Evolutionary conservation across 1,284 basidiomycete genomes (phyloP), one percentile per base, ranked within the genome.

Genomic region (Acaromyces ingoldii): DNA sequence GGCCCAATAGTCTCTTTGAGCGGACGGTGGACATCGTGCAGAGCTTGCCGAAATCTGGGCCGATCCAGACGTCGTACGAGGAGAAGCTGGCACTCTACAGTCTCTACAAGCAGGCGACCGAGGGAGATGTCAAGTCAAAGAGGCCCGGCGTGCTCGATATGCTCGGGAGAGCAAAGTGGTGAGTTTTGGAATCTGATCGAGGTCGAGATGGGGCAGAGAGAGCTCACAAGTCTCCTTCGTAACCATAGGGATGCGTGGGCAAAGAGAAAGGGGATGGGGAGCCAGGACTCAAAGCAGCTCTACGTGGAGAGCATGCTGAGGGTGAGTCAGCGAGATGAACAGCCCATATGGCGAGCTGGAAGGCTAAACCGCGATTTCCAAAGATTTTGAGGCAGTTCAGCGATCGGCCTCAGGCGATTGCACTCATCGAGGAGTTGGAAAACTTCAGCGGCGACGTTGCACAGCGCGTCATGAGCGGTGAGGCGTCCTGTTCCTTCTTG

Each of bases 21-120:
- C 84, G 91, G 43, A 91, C 91, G 1, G 91, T 96, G 9, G 87
- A 92, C 77, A 92, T 96, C 59, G 87, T 95, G 2, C 92, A 96
- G 72, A 66, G 58, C 56, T 79, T 97, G 19, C 91, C 93, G 1
- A 93, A 93, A 79, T 88, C 86, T 9, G 91, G 93, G 0, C 90
- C 91, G 36, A 92, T 96, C 62, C 91, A 96, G 77, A 96, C 92
- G 0, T 89, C 84, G 50, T 97, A 96, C 76, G 92, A 96, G 67
- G 92, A 96, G 76, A 97, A 97, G 76, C 79, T 97, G 7, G 84
- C 85, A 13, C 89, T 97, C 82, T 97, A 97, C 75, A 90, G 89
- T 76, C 79, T 91, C 66, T 92, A 89, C 77, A 92, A 92, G 77
- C 90, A 93, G 91, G 91, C 91, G 10, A 93, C 90, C 21, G 84